phyloP scores from a whole-genome alignment of 805 yeast genomes.

The Huiozyma naganishii region DNA sequence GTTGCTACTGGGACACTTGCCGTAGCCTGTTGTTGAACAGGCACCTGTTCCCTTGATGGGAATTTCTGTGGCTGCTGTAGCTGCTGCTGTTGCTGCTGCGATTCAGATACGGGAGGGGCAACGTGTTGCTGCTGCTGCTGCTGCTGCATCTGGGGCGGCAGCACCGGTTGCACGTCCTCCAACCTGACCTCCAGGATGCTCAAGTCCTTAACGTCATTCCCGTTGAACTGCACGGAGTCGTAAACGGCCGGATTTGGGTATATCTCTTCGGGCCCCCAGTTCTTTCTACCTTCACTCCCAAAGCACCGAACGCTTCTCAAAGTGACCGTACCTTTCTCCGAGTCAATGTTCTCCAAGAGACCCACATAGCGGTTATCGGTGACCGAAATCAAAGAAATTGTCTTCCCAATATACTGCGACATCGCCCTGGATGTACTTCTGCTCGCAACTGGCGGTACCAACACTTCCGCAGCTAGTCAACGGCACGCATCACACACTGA shows the following conservation, averaged over 20 bases:
- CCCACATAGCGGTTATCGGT: slow-evolving; percentile 66
- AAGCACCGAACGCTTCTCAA: slow-evolving; percentile 67
- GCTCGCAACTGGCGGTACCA: not conserved
- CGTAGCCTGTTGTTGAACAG: slow-evolving; percentile 2
- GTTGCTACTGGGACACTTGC: slow-evolving; percentile 4
- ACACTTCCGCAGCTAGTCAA: not conserved
- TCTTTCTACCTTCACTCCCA: slow-evolving; percentile 86
- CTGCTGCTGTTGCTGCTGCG: not conserved
- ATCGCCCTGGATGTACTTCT: slow-evolving; percentile 29
- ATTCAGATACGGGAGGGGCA: slow-evolving; percentile 1
- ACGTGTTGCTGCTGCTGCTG: not conserved
- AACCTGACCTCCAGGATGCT: slow-evolving; percentile 67
- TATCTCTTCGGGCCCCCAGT: slow-evolving; percentile 59
- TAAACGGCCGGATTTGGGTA: slow-evolving; percentile 57
- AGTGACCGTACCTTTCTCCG: slow-evolving; percentile 83
- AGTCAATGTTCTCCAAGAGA: slow-evolving; percentile 73
- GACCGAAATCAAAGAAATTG: slow-evolving; percentile 29
- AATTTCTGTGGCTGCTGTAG: not conserved
- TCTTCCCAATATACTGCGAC: slow-evolving; percentile 90
- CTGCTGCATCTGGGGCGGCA: slow-evolving; percentile 8
- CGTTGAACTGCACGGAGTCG: slow-evolving; percentile 76
- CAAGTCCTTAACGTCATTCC: slow-evolving; percentile 84
- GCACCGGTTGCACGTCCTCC: slow-evolving; percentile 50
- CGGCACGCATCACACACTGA: too few species aligned
- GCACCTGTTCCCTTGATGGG: not conserved